Evolutionary conservation across 2,329 filamentous ascomycete genomes (phyloP).

Genomic region (Epichloe uncinata): DNA sequence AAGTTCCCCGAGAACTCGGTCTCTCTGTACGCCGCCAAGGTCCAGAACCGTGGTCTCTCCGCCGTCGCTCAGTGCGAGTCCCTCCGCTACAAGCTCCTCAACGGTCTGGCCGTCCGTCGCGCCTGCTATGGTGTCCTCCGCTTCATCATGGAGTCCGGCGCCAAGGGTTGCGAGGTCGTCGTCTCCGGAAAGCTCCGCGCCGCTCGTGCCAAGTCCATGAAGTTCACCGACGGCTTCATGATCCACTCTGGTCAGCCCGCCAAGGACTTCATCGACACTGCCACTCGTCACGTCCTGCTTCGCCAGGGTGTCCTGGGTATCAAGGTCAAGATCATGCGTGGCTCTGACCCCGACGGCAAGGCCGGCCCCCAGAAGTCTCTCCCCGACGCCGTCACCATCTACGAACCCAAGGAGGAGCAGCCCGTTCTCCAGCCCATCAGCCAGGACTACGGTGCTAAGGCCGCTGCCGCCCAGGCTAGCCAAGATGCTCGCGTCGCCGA

Average conservation of each 20-base stretch:
- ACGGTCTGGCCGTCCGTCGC: conserved; percentile 95
- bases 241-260: conserved; percentile 99
- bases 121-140: conserved; percentile 99
- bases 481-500: conserved; percentile 46
- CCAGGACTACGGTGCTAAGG: conserved; percentile 98
- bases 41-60: conserved; percentile 99
- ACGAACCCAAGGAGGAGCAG: conserved; percentile 99
- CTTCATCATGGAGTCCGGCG: conserved; percentile 99
- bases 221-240: conserved; percentile 99
- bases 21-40: conserved; percentile 99
- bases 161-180: conserved; percentile 99
- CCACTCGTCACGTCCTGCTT: conserved; percentile 98
- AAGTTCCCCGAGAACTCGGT: conserved; percentile 99
- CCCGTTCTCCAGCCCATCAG: conserved; percentile 87
- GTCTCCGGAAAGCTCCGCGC: conserved; percentile 98
- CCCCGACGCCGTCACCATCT: conserved; percentile 96
- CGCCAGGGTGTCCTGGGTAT: conserved; percentile 99
- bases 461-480: conserved; percentile 53
- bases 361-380: conserved; percentile 92
- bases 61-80: conserved; percentile 99
- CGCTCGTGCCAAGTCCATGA: conserved; percentile 99
- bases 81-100: conserved; percentile 99
- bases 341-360: conserved; percentile 98
- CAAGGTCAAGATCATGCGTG: conserved; percentile 99
- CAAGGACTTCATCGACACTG: conserved; percentile 98